Percentiles rank a stretch among this genome's conserved stretches.
phyloP scores from a whole-genome alignment of 495 filamentous ascomycete species.

The Cetradonia linearis region DNA sequence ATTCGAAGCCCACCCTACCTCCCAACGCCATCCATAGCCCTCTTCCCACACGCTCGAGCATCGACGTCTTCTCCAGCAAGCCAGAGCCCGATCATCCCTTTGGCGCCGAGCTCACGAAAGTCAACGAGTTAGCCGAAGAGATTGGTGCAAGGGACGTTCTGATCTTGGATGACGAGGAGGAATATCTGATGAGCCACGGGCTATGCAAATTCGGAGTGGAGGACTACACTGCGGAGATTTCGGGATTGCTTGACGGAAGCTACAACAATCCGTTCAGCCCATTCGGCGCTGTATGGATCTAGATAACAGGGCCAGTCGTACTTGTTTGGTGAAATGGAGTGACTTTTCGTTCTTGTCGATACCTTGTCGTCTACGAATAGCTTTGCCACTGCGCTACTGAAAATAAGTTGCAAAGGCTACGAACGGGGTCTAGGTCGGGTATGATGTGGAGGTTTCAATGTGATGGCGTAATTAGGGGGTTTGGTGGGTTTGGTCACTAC shows the following conservation, averaged over 20 bases:
- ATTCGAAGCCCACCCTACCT: slow-evolving; percentile 39
- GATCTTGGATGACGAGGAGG: slow-evolving; percentile 57
- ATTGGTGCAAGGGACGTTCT: slow-evolving; percentile 52
- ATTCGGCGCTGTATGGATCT: slow-evolving; percentile 37
- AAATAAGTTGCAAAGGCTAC: slow-evolving; percentile 7
- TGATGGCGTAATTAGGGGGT: slow-evolving; percentile 10
- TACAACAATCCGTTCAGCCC: slow-evolving; percentile 39
- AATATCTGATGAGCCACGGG: slow-evolving; percentile 52
- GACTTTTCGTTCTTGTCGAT: slow-evolving; percentile 13
- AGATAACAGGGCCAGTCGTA: slow-evolving; percentile 16
- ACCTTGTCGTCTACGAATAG: slow-evolving; percentile 12
- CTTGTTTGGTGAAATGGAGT: slow-evolving; percentile 12
- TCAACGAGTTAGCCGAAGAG: slow-evolving; percentile 70
- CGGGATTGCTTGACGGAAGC: slow-evolving; percentile 50
- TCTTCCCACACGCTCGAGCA: slow-evolving; percentile 31
- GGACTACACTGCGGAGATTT: slow-evolving; percentile 78
- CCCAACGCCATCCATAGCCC: slow-evolving; percentile 30
- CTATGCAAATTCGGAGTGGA: slow-evolving; percentile 64
- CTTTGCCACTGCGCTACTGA: slow-evolving; percentile 17
- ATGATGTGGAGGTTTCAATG: not conserved
- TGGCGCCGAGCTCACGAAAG: slow-evolving; percentile 42
- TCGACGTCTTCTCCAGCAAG: slow-evolving; percentile 36
- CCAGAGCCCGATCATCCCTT: slow-evolving; percentile 37
- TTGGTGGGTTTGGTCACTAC: slow-evolving; percentile 12
- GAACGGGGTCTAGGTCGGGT: not conserved